Percentiles rank a stretch among this genome's conserved stretches.
These are phyloP conservation scores for Cunninghamia lanceolata DNA, from an alignment of 75 land plant genomes.

Conservation along the genomic window DNA sequence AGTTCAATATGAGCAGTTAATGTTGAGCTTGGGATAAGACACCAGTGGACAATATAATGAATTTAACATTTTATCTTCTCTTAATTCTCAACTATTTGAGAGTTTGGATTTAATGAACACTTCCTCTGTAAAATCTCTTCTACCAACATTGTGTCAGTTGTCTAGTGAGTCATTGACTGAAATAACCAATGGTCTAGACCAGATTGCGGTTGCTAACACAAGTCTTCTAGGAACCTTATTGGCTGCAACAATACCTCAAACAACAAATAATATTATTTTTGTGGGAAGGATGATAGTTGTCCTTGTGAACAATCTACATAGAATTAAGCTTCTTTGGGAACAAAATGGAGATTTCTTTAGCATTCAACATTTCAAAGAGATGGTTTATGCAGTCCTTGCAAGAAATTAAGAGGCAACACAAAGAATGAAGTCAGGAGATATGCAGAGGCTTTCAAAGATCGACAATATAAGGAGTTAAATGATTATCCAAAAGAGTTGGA, in stretches of 20 bases:
- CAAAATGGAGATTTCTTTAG: too few species aligned
- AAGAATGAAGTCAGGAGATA: too few species aligned
- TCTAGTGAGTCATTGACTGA: conserved; percentile 57
- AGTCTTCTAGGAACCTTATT: conserved; percentile 11
- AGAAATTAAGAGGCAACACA: too few species aligned
- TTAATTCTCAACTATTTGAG: conserved; percentile 96
- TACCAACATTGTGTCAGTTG: conserved; percentile 69
- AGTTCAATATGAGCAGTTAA: background rate
- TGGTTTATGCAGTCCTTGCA: too few species aligned
- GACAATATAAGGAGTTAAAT: too few species aligned
- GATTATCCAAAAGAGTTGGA: too few species aligned
- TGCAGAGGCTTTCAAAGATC: too few species aligned
- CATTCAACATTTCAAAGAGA: too few species aligned
- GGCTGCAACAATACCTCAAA: conserved; percentile 32
- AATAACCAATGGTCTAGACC: conserved; percentile 43
- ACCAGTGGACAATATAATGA: conserved; percentile 79
- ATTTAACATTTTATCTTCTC: conserved; percentile 80
- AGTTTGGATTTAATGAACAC: conserved; percentile 86
- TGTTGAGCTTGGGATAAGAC: conserved; percentile 20
- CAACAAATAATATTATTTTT: conserved; percentile 68
- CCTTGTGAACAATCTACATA: conserved; percentile 81
- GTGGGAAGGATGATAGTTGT: conserved; percentile 84
- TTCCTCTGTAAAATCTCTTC: conserved; percentile 78
- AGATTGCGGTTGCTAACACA: conserved; percentile 20
- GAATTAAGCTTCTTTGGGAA: conserved; percentile 85